Conservation (phyloP, 148 eudicot genomes). For the Camellia lanceoleosa region DNA sequence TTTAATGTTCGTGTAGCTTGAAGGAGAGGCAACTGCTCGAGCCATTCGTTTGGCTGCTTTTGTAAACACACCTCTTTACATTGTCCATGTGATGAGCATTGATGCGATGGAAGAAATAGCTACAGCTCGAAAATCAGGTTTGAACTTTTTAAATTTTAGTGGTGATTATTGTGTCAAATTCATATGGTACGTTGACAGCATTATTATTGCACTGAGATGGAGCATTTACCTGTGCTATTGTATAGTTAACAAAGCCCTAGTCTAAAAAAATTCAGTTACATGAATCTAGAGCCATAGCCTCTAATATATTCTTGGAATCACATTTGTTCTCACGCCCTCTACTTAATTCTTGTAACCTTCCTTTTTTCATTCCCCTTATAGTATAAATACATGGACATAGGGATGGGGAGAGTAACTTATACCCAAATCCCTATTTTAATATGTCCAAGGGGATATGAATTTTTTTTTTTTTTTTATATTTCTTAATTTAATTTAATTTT, state of each 20-base stretch:
- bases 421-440: no score
- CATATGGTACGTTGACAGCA: background rate
- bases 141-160: background rate
- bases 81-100: constrained; percentile 97
- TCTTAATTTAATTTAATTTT: no score
- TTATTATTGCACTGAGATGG: background rate
- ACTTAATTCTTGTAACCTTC: background rate
- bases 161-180: background rate
- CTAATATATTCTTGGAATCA: constrained; percentile 1
- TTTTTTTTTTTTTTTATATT: no score
- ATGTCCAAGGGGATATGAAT: no score
- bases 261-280: background rate
- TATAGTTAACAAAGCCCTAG: background rate
- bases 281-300: background rate
- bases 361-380: background rate
- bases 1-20: constrained; percentile 54
- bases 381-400: no score
- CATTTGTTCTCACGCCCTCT: background rate
- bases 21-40: constrained; percentile 96
- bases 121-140: constrained; percentile 92
- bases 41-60: constrained; percentile 92
- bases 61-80: constrained; percentile 83
- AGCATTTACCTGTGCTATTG: background rate
- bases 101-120: constrained; percentile 99
- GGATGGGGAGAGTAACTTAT: no score